phyloP scores from a whole-genome alignment of 1,139 yeast genomes.

The Sugiyamaella pinicola region DNA sequence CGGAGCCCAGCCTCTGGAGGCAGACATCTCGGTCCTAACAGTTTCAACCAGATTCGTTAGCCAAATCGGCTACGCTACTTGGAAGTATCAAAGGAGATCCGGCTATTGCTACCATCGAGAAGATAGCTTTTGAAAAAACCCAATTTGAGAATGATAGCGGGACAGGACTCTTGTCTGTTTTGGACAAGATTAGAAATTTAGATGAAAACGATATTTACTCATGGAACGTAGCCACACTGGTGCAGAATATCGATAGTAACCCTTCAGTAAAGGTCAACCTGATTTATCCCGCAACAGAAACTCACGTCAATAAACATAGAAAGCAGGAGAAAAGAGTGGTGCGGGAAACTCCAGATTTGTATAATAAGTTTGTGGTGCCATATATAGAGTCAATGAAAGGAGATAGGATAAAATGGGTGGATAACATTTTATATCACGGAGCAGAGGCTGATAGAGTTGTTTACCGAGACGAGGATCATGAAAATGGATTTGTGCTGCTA shows the following conservation, averaged over 20 bases:
- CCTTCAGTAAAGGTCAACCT: slow-evolving; percentile 76
- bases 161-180: slow-evolving; percentile 14
- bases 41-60: slow-evolving; percentile 53
- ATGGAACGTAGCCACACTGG: slow-evolving; percentile 67
- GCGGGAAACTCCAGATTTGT: slow-evolving; percentile 79
- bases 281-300: slow-evolving; percentile 87
- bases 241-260: slow-evolving; percentile 49
- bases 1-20: neutral
- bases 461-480: slow-evolving; percentile 58
- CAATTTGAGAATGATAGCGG: slow-evolving; percentile 26
- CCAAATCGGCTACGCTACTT: slow-evolving; percentile 63
- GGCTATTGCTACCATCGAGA: slow-evolving; percentile 77
- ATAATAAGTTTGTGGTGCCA: slow-evolving; percentile 63
- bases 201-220: slow-evolving; percentile 79
- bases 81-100: slow-evolving; percentile 61
- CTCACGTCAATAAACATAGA: slow-evolving; percentile 76
- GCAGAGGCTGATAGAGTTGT: slow-evolving; percentile 82
- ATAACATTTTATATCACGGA: slow-evolving; percentile 77
- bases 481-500: slow-evolving; percentile 48
- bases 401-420: slow-evolving; percentile 83
- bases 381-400: slow-evolving; percentile 79
- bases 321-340: slow-evolving; percentile 61
- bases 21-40: too few relatives aligned
- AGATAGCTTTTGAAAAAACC: slow-evolving; percentile 56
- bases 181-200: slow-evolving; percentile 47